Base-by-base conservation (phyloP, 306 rosid genomes). In the Amphicarpaea edgeworthii region DNA sequence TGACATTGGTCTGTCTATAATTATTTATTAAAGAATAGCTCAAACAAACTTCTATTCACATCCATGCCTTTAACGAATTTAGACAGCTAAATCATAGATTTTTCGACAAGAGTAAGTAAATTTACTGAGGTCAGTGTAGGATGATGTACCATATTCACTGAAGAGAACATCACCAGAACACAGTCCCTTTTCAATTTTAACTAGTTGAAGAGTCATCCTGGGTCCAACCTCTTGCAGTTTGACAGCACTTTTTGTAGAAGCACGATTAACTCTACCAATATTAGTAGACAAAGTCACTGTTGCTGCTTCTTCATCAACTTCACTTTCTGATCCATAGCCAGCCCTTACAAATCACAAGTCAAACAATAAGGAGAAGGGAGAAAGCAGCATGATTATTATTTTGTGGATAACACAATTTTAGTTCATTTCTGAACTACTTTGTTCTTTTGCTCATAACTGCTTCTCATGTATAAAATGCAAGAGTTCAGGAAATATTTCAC, bases 221-320 rank as follows among this genome's bases (percentile, higher is more conserved):
- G 99, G 98, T 75, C 97, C 99, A 34, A 95, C 51, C 88, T 95
- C 99, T 88, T 95, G 99, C 75, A 95, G 97, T 88, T 89, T 95
- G 63, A 96, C 93, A 23, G 99, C 97, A 88, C 97, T 95, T 88
- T 90, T 95, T 0, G 89, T 75, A 12, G 98, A 86, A 72, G 97
- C 93, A 49, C 86, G 90, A 70, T 95, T 92, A 26, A 90, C 88
- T 78, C 99, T 84, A 51, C 97, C 92, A 17, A 95, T 84, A 82
- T 92, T 85, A 79, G 85, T 86, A 41, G 92, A 66, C 82, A 95
- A 68, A 32, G 98, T 90, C 43, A 95, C 93, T 3, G 90, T 89
- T 19, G 97, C 97, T 65, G 97, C 98, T 82, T 95, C 99, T 6
- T 92, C 99, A 49, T 95, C 99, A 42, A 84, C 96, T 86, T 95